phyloP scores from a whole-genome alignment of 805 yeast genomes.

The Jamesozyma piceae region DNA sequence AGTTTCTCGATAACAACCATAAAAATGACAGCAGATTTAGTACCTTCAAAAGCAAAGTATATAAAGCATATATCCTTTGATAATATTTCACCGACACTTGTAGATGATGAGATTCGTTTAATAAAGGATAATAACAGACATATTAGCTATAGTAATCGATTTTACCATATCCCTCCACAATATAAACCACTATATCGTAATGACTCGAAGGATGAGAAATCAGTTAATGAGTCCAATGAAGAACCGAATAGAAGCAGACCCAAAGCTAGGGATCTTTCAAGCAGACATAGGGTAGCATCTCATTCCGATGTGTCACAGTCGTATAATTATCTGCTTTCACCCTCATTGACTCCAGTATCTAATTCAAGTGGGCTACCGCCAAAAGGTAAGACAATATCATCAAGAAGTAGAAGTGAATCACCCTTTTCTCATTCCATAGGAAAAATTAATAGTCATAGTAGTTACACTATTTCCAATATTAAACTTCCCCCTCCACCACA shows the following conservation, averaged over 20 bases:
- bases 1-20: no score
- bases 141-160: slow-evolving; percentile 19
- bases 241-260: not conserved
- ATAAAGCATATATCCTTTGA: slow-evolving; percentile 27
- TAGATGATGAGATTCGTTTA: slow-evolving; percentile 22
- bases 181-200: slow-evolving; percentile 19
- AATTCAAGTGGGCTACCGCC: not conserved
- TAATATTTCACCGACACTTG: slow-evolving; percentile 24
- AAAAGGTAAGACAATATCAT: not conserved
- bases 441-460: not conserved
- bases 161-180: slow-evolving; percentile 27
- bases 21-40: not conserved
- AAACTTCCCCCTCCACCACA: slow-evolving; percentile 24
- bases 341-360: not conserved
- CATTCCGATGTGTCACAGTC: not conserved
- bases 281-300: not conserved
- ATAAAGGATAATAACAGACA: slow-evolving; percentile 14
- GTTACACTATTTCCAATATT: not conserved
- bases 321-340: not conserved
- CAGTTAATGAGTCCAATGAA: not conserved
- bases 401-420: slow-evolving; percentile 11
- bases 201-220: not conserved
- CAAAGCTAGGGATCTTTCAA: not conserved
- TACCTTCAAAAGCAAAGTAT: slow-evolving; percentile 6
- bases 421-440: slow-evolving; percentile 5